Evolutionary conservation across 805 yeast genomes (phyloP).

Genomic region (Candida coleopterorum): DNA sequence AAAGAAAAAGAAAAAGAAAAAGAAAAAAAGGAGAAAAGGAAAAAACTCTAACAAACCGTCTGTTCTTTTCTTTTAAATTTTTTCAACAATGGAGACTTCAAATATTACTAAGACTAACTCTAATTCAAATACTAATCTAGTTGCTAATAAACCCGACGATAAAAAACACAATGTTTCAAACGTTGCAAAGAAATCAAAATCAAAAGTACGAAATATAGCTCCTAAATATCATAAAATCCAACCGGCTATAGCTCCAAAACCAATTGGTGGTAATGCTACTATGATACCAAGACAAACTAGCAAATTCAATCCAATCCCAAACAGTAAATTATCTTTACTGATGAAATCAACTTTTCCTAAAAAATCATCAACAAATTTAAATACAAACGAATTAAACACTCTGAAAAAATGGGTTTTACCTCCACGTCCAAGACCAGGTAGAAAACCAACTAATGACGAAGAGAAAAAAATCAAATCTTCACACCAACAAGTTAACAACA

Average conservation of each 20-base stretch:
- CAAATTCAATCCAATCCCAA: conserved; percentile 18
- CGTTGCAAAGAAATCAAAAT: background rate
- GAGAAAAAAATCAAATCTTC: conserved; percentile 1
- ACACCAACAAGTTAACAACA: background rate
- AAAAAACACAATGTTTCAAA: background rate
- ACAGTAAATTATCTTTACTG: conserved; percentile 13
- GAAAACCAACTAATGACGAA: conserved; percentile 26
- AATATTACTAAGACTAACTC: too few relatives aligned
- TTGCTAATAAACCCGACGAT: too few relatives aligned
- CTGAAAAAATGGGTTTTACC: conserved; percentile 38
- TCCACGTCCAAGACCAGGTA: conserved; percentile 38
- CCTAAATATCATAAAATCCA: conserved; percentile 31
- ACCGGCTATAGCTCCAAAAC: conserved; percentile 38
- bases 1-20: too few relatives aligned
- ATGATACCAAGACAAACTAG: conserved; percentile 26
- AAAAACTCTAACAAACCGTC: too few relatives aligned
- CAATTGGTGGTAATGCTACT: conserved; percentile 10
- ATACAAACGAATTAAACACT: conserved; percentile 18
- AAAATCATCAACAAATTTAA: background rate
- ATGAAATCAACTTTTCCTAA: conserved; percentile 7
- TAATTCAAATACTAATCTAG: too few relatives aligned
- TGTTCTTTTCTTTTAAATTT: too few relatives aligned
- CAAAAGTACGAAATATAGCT: background rate
- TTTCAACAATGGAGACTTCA: too few relatives aligned
- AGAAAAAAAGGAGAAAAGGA: too few relatives aligned